Percentiles rank a stretch among this genome's conserved stretches.
These are phyloP conservation scores for Cercophora sp. DNA, from an alignment of 495 filamentous ascomycete genomes.

Conservation along the genomic window DNA sequence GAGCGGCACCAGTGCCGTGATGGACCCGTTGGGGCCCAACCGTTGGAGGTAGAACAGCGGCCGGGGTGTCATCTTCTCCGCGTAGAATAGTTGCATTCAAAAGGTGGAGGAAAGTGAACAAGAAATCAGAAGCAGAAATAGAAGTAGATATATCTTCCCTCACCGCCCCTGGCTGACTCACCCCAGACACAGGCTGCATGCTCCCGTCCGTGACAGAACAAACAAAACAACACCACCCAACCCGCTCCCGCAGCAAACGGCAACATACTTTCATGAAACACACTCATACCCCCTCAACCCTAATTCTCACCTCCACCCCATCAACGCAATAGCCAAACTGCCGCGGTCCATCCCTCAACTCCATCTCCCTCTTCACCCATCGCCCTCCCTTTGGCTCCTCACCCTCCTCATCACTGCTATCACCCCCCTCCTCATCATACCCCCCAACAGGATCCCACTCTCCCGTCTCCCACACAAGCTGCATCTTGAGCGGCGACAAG, in stretches of 20 bases:
- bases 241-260: too few species aligned
- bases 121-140: too few species aligned
- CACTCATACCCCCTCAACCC: constrained; percentile 53
- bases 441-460: constrained; percentile 74
- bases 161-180: too few species aligned
- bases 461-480: constrained; percentile 75
- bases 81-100: too few species aligned
- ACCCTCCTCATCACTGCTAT: constrained; percentile 14
- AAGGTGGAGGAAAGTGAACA: too few species aligned
- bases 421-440: constrained; percentile 54
- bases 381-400: constrained; percentile 34
- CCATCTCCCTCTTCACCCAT: constrained; percentile 71
- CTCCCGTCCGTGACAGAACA: too few species aligned
- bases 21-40: too few species aligned
- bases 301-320: constrained; percentile 59
- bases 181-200: too few species aligned
- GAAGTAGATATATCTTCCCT: too few species aligned
- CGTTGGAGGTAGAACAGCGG: constrained; percentile 34
- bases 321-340: constrained; percentile 81
- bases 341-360: constrained; percentile 75
- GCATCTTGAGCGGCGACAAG: constrained; percentile 57
- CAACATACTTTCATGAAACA: too few species aligned
- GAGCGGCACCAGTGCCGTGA: constrained; percentile 45
- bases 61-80: constrained; percentile 8
- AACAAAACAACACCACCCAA: neutral